Evolutionary conservation across 2,329 filamentous ascomycete genomes (phyloP).

Genomic region (Thyridium curvatum): DNA sequence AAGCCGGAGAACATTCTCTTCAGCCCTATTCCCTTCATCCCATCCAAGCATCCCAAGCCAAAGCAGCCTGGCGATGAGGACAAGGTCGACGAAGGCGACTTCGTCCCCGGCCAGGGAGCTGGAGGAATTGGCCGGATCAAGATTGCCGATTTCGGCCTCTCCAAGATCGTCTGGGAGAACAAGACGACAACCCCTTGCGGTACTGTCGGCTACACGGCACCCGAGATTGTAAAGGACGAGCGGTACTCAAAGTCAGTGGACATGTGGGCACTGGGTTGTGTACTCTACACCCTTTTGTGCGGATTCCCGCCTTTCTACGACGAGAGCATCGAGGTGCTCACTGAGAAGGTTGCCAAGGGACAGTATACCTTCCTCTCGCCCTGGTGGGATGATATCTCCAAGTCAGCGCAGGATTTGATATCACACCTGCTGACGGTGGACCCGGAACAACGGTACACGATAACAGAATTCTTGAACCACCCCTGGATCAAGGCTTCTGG

Average conservation of each 20-base stretch:
- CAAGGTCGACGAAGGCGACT: conserved; percentile 95
- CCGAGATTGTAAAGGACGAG: conserved; percentile 98
- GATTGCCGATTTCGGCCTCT: conserved; percentile 95
- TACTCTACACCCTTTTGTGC: conserved; percentile 92
- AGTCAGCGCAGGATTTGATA: conserved; percentile 88
- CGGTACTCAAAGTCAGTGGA: conserved; percentile 98
- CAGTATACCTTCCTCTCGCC: conserved; percentile 97
- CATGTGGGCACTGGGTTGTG: conserved; percentile 98
- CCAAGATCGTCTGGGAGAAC: conserved; percentile 96
- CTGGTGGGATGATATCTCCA: conserved; percentile 99
- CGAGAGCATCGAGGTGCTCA: conserved; percentile 93
- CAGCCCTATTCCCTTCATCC: conserved; percentile 75
- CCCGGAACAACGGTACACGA: conserved; percentile 90
- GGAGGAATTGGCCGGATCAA: conserved; percentile 95
- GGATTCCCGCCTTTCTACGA: conserved; percentile 99
- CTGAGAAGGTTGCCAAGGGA: conserved; percentile 93
- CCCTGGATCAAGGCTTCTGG: conserved; percentile 78
- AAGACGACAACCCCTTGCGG: conserved; percentile 99
- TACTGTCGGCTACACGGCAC: conserved; percentile 95
- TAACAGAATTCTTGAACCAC: conserved; percentile 86
- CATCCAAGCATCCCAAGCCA: conserved; percentile 74
- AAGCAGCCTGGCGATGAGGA: conserved; percentile 87
- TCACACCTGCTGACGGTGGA: conserved; percentile 91
- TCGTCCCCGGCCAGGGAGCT: conserved; percentile 70
- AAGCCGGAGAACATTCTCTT: conserved; percentile 98